Evolutionary conservation across 148 eudicot species (phyloP), one percentile per base, ranked within the genome.

Genomic region (Vaccinium vitisidaea): DNA sequence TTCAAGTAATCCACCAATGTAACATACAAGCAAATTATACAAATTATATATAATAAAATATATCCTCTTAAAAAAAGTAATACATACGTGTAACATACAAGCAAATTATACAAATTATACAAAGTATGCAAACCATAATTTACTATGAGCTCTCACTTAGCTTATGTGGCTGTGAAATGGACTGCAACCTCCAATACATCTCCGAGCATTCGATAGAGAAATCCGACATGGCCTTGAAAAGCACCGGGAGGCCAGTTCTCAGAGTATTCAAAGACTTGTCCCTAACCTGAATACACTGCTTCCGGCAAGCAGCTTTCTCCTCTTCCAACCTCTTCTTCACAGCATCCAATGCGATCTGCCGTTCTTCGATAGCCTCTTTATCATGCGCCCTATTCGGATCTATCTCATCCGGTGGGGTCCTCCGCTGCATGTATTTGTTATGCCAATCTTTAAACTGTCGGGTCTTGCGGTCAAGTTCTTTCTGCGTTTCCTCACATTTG

Each of bases 371-470:
- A 12, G 83, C 80, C 23, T 90, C 94, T 61, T 87, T 83, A 69
- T 92, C 93, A 3, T 61, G 87, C 14, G 88, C 85, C 84, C 87
- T 84, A 1, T 88, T 87, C 6, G 91, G 90, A 82, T 90, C 97
- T 53, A 74, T 76, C 0, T 92, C 98, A 85, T 91, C 95, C 0
- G 87, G 58, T 0, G 92, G 84, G 21, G 90, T 84, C 87, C 90
- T 90, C 65, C 86, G 86, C 87, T 93, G 90, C 90, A 80, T 87
- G 81, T 88, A 88, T 85, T 97, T 95, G 25, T 55, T 61, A 69
- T 88, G 67, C 99, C 99, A 97, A 59, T 90, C 94, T 14, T 95
- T 91, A 48, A 87, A 97, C 12, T 93, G 91, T 7, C 94, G 87
- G 4, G 82, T 88, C 84, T 91, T 95, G 63, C 90, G 87, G 23